Percentiles rank a stretch among this genome's conserved stretches.
Evolutionary conservation across 768 basidiomycete genomes (phyloP).

Genomic region (Kwoniella shandongensis): DNA sequence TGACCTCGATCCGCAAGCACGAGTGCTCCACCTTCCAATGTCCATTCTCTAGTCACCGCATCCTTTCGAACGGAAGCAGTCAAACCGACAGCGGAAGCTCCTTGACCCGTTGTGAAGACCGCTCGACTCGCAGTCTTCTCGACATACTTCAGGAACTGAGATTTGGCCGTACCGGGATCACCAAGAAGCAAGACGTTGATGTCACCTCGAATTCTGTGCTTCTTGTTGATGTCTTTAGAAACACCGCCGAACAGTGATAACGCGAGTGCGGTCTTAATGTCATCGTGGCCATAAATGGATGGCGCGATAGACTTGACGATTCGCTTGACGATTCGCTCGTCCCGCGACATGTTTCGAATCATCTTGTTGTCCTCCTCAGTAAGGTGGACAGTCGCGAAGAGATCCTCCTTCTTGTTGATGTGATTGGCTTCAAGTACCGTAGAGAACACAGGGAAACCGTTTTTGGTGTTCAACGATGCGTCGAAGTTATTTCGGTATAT

Average conservation of each 20-base stretch:
- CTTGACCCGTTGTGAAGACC: conserved; percentile 97
- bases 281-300: conserved; percentile 97
- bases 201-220: conserved; percentile 93
- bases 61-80: conserved; percentile 99
- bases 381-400: conserved; percentile 95
- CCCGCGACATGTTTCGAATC: conserved; percentile 80
- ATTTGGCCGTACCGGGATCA: conserved; percentile 98
- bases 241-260: conserved; percentile 93
- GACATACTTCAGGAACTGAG: conserved; percentile 97
- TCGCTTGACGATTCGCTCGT: conserved; percentile 92
- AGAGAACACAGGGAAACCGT: conserved; percentile 98
- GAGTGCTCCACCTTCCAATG: conserved; percentile 93
- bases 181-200: conserved; percentile 95
- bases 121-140: conserved; percentile 98
- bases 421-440: conserved; percentile 98
- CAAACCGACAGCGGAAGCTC: conserved; percentile 95
- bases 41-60: conserved; percentile 96
- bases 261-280: conserved; percentile 96
- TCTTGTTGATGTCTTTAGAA: conserved; percentile 92
- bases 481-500: conserved; percentile 99
- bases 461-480: conserved; percentile 94
- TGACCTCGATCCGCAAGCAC: conserved; percentile 98
- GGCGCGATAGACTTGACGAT: conserved; percentile 99
- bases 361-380: conserved; percentile 96
- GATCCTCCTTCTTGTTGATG: conserved; percentile 97